Percentiles rank a stretch among this genome's conserved stretches.
These are phyloP conservation scores for Trichosporon coremiiforme DNA, from an alignment of 1,284 basidiomycete species.

Conservation along the genomic window DNA sequence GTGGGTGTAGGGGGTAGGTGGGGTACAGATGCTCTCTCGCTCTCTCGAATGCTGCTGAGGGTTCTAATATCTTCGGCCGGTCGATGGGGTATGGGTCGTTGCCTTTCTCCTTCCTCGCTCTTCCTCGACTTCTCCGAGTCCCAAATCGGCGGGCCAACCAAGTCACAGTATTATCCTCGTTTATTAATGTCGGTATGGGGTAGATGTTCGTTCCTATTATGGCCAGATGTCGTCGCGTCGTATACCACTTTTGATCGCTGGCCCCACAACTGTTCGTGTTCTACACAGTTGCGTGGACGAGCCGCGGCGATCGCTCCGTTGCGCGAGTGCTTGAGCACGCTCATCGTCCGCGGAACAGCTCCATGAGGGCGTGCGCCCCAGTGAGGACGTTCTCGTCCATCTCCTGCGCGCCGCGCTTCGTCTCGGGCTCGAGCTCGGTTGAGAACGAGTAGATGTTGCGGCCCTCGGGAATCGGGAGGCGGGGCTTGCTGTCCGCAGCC, in stretches of 20 bases:
- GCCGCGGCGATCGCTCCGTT: background rate
- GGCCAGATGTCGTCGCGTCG: background rate
- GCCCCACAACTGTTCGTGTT: background rate
- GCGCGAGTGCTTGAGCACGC: background rate
- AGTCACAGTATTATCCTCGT: slow-evolving; percentile 14
- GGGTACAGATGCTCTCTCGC: background rate
- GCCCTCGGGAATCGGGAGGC: slow-evolving; percentile 31
- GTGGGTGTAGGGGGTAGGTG: background rate
- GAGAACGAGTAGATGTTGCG: slow-evolving; percentile 36
- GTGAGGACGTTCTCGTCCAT: slow-evolving; percentile 36
- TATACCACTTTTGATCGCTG: background rate
- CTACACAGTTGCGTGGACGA: background rate
- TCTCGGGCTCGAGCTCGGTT: slow-evolving; percentile 34
- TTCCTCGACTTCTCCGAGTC: background rate
- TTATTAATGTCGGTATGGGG: background rate
- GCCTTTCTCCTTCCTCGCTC: background rate
- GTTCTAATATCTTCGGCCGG: background rate
- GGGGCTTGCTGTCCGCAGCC: slow-evolving; percentile 18
- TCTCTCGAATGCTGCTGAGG: background rate
- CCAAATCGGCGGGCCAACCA: background rate
- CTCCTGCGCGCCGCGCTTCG: slow-evolving; percentile 31
- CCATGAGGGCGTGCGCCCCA: slow-evolving; percentile 35
- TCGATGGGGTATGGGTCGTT: background rate
- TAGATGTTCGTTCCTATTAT: background rate
- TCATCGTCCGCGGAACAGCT: slow-evolving; percentile 31